Evolutionary conservation across 73 alveolate species (phyloP).

Genomic region (Strombidium stylifer): DNA sequence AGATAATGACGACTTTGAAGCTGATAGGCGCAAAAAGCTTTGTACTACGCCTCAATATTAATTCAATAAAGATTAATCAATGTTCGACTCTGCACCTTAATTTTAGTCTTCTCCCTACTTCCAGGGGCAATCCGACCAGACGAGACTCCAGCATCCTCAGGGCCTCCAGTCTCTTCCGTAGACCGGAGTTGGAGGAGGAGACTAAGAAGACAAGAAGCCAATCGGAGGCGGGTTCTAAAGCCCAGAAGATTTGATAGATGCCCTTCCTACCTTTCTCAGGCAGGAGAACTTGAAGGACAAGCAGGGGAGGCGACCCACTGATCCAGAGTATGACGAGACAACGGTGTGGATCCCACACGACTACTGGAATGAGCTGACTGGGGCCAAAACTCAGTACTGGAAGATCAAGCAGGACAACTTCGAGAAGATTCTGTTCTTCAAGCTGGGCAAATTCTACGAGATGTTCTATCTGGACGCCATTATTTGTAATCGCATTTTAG

Average conservation of each 20-base stretch:
- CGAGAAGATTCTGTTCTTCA: conserved; percentile 75
- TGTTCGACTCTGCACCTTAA: no score
- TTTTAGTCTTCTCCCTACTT: no score
- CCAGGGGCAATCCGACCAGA: no score
- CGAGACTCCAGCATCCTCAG: no score
- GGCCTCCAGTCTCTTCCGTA: no score
- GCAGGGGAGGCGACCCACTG: conserved; percentile 50
- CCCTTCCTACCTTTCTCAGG: conserved; percentile 63
- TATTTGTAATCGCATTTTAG: conserved; percentile 54
- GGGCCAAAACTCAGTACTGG: conserved; percentile 79
- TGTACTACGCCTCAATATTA: no score
- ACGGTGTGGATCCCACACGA: conserved; percentile 70
- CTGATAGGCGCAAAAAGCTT: no score
- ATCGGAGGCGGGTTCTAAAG: conserved; percentile 32
- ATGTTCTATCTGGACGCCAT: conserved; percentile 84
- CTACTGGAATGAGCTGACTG: conserved; percentile 60
- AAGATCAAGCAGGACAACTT: conserved; percentile 62
- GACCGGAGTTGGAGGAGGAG: no score
- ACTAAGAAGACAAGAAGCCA: conserved; percentile 24
- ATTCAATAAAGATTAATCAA: no score
- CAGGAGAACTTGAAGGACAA: conserved; percentile 52
- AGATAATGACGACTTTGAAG: no score
- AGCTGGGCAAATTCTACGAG: conserved; percentile 81
- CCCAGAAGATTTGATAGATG: conserved; percentile 42
- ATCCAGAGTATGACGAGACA: conserved; percentile 78